These are phyloP conservation scores for Flaveria linearis DNA, from an alignment of 129 eudicot genomes.

Conservation along the genomic window DNA sequence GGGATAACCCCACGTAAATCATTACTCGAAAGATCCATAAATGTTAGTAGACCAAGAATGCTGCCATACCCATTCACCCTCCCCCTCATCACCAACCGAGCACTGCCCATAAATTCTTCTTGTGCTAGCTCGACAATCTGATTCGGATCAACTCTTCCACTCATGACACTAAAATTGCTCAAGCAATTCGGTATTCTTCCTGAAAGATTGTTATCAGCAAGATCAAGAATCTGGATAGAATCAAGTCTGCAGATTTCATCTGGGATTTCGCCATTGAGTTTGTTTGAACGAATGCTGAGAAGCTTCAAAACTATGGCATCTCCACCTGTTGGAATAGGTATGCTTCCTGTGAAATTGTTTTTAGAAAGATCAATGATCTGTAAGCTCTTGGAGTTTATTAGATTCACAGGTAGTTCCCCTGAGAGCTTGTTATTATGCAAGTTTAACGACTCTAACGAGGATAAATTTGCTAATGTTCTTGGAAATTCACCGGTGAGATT, in stretches of 20 bases:
- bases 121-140: neutral
- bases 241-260: conserved; percentile 40
- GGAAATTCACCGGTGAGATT: too few relatives aligned
- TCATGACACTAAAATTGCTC: conserved; percentile 38
- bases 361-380: too few relatives aligned
- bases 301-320: too few relatives aligned
- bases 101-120: conserved; percentile 25
- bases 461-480: too few relatives aligned
- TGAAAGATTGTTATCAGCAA: conserved; percentile 43
- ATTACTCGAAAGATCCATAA: conserved; percentile 42
- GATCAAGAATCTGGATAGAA: conserved; percentile 43
- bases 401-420: too few relatives aligned
- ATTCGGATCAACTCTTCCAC: neutral
- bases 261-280: too few relatives aligned
- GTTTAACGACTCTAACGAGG: too few relatives aligned
- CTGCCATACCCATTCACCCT: conserved; percentile 26
- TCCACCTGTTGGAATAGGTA: too few relatives aligned
- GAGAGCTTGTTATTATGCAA: too few relatives aligned
- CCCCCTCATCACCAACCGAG: conserved; percentile 30
- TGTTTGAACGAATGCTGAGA: too few relatives aligned
- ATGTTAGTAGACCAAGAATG: conserved; percentile 24
- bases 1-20: conserved; percentile 39
- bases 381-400: too few relatives aligned
- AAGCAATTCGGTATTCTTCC: conserved; percentile 46
- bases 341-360: too few relatives aligned